Base-by-base conservation (phyloP, 2,329 filamentous ascomycete genomes). In the Tolypocladium cylindrosporum region DNA sequence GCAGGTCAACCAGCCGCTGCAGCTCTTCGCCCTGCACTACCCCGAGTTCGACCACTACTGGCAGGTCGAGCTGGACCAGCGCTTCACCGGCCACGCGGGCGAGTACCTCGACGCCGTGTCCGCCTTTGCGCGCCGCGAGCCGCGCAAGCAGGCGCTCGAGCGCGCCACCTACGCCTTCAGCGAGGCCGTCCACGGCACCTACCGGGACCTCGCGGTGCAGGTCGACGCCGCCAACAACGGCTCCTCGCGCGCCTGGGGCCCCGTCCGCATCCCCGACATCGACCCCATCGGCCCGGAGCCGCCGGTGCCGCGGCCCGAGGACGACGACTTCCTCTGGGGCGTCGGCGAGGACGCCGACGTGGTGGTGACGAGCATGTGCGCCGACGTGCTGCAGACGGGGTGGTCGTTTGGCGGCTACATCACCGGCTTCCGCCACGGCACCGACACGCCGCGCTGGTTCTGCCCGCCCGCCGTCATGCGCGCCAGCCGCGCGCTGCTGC, bases 141-240 rank as follows among this genome's bases (percentile, higher is more conserved):
- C 82, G 0, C 74, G 82, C 43, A 83, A 83, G 65, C 77, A 82
- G 42, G 72, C 83, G 9, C 83, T 82, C 77, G 82, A 85, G 66
- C 77, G 82, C 40, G 79, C 80, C 64, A 77, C 77, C 59, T 77
- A 79, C 39, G 80, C 79, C 69, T 83, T 83, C 67, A 73, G 83
- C 57, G 80, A 80, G 4, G 69, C 71, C 52, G 66, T 78, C 24
- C 79, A 83, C 61, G 79, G 79, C 55, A 70, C 72, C 54, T 84
- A 77, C 63, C 66, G 75, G 27, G 67, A 73, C 4, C 78, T 77
- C 64, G 67, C 75, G 51, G 13, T 31, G n/a, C 45, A 55, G 37
- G 60, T 64, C 21, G 55, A 69, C 61, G 45, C 54, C 37, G 63
- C 62, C 55, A 67, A 68, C 62, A 55, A 62, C 11, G 67, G 67